phyloP scores from a whole-genome alignment of 129 eudicot species.

The Flaveria linearis region DNA sequence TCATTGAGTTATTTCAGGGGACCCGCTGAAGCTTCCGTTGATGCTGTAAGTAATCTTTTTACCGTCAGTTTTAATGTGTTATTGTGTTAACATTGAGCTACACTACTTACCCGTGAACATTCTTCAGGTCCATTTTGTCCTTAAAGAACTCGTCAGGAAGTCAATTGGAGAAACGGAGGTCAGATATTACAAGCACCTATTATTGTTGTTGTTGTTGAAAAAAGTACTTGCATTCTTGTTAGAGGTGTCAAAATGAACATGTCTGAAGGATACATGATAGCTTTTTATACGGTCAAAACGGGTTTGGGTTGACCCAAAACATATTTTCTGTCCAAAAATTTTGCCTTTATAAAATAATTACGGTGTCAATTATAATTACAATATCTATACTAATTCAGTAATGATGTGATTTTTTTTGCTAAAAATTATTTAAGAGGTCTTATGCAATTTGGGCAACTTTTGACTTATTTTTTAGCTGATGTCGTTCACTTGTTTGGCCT shows the following conservation, averaged over 20 bases:
- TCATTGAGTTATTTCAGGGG: slow-evolving; percentile 58
- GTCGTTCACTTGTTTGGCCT: background rate
- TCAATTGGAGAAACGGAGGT: slow-evolving; percentile 73
- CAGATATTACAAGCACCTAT: slow-evolving; percentile 6
- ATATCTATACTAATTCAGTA: background rate
- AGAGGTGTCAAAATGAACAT: background rate
- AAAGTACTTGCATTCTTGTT: background rate
- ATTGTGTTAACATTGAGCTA: background rate
- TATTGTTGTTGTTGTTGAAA: background rate
- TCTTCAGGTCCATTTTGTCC: slow-evolving; percentile 56
- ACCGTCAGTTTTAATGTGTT: slow-evolving; percentile 3
- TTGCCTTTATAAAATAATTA: background rate
- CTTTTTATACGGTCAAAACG: background rate
- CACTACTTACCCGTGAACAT: background rate
- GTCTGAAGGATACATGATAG: background rate
- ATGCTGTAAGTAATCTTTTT: slow-evolving; percentile 49
- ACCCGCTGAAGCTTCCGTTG: slow-evolving; percentile 73
- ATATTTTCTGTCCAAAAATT: background rate
- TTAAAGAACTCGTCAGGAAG: slow-evolving; percentile 70
- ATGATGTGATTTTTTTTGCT: background rate
- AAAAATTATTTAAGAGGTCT: background rate
- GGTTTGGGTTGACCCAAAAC: background rate
- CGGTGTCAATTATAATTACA: background rate
- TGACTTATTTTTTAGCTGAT: background rate
- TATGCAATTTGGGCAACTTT: background rate